Evolutionary conservation across 1,284 basidiomycete genomes (phyloP).

Genomic region (Boletus austroedulis): DNA sequence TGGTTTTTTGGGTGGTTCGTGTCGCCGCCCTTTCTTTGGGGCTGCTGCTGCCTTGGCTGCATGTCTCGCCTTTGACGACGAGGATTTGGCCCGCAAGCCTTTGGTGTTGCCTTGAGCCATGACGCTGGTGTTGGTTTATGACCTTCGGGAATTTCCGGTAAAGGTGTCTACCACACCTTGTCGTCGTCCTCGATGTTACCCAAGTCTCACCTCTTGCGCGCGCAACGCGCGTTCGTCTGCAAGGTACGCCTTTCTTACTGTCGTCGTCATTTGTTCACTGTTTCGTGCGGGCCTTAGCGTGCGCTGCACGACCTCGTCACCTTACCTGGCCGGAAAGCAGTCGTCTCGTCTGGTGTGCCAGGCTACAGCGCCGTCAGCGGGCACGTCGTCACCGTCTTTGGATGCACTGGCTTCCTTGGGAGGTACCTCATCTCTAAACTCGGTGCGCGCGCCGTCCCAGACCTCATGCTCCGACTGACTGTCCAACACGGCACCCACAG

Average conservation of each 20-base stretch:
- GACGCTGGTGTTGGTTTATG: neutral
- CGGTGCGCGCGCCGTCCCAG: conserved; percentile 48
- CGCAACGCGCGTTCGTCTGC: conserved; percentile 48
- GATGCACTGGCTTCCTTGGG: conserved; percentile 93
- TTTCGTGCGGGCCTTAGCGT: conserved; percentile 44
- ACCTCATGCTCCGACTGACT: conserved; percentile 2
- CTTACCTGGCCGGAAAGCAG: conserved; percentile 60
- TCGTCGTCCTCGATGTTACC: conserved; percentile 46
- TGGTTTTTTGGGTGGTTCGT: conserved; percentile 71
- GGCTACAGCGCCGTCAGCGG: conserved; percentile 87
- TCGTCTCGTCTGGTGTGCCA: conserved; percentile 73
- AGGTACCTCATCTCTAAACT: conserved; percentile 93
- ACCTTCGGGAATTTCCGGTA: conserved; percentile 31
- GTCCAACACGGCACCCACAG: conserved; percentile 44
- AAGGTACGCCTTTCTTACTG: conserved; percentile 37
- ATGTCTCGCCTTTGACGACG: conserved; percentile 48
- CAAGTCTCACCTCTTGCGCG: conserved; percentile 46
- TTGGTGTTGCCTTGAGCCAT: conserved; percentile 68
- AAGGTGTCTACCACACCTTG: conserved; percentile 20
- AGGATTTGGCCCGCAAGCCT: conserved; percentile 53
- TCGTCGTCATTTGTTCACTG: neutral
- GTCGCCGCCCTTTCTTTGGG: conserved; percentile 69
- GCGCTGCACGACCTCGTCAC: conserved; percentile 66
- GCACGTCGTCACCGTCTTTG: conserved; percentile 95
- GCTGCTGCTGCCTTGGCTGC: conserved; percentile 60